Base-by-base conservation (phyloP, 306 rosid genomes). In the Fragaria nilgerrensis region DNA sequence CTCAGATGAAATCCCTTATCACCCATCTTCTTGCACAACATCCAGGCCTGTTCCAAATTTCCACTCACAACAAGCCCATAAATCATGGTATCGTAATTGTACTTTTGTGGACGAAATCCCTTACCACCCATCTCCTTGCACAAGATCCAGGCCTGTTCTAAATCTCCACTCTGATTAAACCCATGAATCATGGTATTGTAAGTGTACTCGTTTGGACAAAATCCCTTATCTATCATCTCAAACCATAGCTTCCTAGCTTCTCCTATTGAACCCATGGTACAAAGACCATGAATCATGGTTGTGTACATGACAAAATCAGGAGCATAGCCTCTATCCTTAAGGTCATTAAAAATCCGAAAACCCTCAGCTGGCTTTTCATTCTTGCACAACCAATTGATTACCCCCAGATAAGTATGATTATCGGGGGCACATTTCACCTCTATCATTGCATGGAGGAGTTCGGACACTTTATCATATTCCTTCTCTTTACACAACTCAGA, bases 181-280 rank as follows among this genome's bases (percentile, higher is more conserved):
- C 91, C 90, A 78, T 81, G 20, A 81, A 93, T 85, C 85, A 88
- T 68, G 32, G 84, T 72, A 76, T 74, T 89, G 83, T 85, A 91
- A 22, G 92, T 83, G 72, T 83, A 77, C 65, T 89, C 89, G 69
- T 89, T 89, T 22, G 98, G 95, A 78, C 75, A 72, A 78, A 75
- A 52, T 62, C 98, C 96, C 73, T 88, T 88, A 17, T 47, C 84
- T 81, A 84, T 86, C 97, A 93, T 89, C 95, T 93, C 96, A 80
- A 91, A 87, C 93, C 92, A 91, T 70, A 91, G 78, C 88, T 87
- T 91, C 86, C 89, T 87, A 56, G 96, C 97, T 55, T 83, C 89
- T 8, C 89, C 93, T 55, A 79, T 69, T 78, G 9, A 68, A 58
- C 88, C 77, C 78, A 70, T 75, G 23, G 77, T 77, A 80, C 90